These are phyloP conservation scores for Glomus cerebriforme DNA, from an alignment of 192 early-diverging fungal species.

Conservation along the genomic window DNA sequence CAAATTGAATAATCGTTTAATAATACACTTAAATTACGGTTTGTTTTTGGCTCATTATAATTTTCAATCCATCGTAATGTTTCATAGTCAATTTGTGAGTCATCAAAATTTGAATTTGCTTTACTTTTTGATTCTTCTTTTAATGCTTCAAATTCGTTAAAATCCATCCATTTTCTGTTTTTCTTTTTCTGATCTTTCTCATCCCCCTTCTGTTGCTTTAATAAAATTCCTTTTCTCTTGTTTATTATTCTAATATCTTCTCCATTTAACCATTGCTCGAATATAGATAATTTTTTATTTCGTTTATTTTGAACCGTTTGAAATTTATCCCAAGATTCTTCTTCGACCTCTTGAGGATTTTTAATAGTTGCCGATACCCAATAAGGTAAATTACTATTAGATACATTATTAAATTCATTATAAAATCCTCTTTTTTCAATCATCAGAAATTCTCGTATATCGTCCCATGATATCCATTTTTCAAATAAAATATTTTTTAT, in stretches of 20 bases:
- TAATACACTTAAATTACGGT: neutral
- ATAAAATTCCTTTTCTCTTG: neutral
- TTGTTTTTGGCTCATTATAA: neutral
- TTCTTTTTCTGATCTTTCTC: too few species aligned
- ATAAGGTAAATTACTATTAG: neutral
- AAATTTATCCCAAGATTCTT: neutral
- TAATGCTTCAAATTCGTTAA: too few species aligned
- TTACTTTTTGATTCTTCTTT: too few species aligned
- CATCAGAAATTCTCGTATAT: conserved; percentile 23
- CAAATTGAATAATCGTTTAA: conserved; percentile 42
- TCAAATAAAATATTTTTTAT: conserved; percentile 30
- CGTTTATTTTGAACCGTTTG: neutral
- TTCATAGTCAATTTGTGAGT: neutral
- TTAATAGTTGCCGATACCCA: neutral
- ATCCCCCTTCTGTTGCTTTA: neutral
- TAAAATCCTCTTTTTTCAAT: conserved; percentile 3
- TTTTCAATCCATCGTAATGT: neutral
- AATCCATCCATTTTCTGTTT: too few species aligned
- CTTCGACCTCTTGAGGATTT: neutral
- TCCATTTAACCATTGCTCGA: neutral
- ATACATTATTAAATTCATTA: conserved; percentile 6
- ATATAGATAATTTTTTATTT: neutral
- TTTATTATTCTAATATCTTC: neutral
- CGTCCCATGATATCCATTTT: conserved; percentile 19
- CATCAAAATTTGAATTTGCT: neutral